Base-by-base conservation (phyloP, 2,329 filamentous ascomycete genomes). In the Aureobasidium sp. region DNA sequence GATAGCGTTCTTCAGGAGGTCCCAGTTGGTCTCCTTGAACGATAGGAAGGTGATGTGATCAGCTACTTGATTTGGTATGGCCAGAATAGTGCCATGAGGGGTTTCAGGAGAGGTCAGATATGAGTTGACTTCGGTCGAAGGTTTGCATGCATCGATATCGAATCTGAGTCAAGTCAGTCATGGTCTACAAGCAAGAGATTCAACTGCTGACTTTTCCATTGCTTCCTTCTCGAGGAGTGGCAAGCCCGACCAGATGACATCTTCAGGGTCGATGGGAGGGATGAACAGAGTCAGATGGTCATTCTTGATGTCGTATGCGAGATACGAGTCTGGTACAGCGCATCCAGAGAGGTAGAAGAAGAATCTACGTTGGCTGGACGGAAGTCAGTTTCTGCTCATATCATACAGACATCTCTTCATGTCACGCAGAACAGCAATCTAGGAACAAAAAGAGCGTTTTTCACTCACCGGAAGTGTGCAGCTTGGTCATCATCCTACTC, bases 341-440 rank as follows among this genome's bases (percentile, higher is more conserved):
- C 86, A 95, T 67, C 94, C 94, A 25, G 90, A 93, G 46, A 97
- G 80, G 75, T 99, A 99, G 82, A 89, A 96, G 78, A 99, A 99
- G 73, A 85, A 89, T 60, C 94, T 87, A 64, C 92, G 89, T 75
- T 96, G 92, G 65, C 90, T 91, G 25, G 25, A 54, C 11, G 6
- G n/a, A 38, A 13, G 7, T 43, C 17, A 58, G 31, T 31, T 9
- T 21, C 45, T 49, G 2, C 17, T n/a, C n/a, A n/a, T n/a, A n/a
- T n/a, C n/a, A n/a, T n/a, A n/a, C n/a, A n/a, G n/a, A n/a, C n/a
- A n/a, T n/a, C n/a, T n/a, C n/a, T n/a, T n/a, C n/a, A n/a, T n/a
- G n/a, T n/a, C n/a, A n/a, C n/a, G n/a, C n/a, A n/a, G n/a, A n/a
- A n/a, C n/a, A n/a, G n/a, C n/a, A n/a, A n/a, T n/a, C n/a, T n/a